phyloP scores from a whole-genome alignment of 345 rosid species.

The Moricandia arvensis region DNA sequence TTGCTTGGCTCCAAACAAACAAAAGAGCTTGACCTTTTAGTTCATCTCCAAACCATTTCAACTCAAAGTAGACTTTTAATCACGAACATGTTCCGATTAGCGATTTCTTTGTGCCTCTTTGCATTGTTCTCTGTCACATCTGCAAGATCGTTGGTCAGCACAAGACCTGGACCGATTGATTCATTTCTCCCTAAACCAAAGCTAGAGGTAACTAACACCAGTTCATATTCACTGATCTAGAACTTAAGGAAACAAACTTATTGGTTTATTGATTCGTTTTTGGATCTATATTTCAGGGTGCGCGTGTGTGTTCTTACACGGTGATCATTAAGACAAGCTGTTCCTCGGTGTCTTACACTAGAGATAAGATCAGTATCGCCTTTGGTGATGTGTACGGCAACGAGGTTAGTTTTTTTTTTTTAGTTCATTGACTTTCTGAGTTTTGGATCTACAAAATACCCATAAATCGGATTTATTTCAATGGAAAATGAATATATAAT shows the following conservation, averaged over 20 bases:
- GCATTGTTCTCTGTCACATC: constrained; percentile 20
- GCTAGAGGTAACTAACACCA: constrained; percentile 39
- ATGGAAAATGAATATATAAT: neutral
- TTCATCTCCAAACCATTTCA: constrained; percentile 12
- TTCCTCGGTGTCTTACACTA: constrained; percentile 52
- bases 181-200: constrained; percentile 40
- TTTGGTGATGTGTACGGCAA: constrained; percentile 74
- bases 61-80: neutral
- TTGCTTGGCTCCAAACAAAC: constrained; percentile 1
- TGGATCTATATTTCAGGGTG: constrained; percentile 21
- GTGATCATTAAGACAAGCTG: constrained; percentile 63
- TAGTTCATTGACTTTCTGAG: neutral
- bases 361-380: constrained; percentile 63
- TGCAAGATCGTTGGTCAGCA: constrained; percentile 34
- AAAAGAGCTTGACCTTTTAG: constrained; percentile 19
- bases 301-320: constrained; percentile 50
- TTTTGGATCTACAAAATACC: constrained; percentile 4
- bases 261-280: neutral
- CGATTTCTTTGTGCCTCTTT: constrained; percentile 32
- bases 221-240: neutral
- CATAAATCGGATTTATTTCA: neutral
- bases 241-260: neutral
- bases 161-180: constrained; percentile 32
- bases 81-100: constrained; percentile 12
- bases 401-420: constrained; percentile 42